Conservation (phyloP, 768 basidiomycete genomes). For the Naganishia randhawae region DNA sequence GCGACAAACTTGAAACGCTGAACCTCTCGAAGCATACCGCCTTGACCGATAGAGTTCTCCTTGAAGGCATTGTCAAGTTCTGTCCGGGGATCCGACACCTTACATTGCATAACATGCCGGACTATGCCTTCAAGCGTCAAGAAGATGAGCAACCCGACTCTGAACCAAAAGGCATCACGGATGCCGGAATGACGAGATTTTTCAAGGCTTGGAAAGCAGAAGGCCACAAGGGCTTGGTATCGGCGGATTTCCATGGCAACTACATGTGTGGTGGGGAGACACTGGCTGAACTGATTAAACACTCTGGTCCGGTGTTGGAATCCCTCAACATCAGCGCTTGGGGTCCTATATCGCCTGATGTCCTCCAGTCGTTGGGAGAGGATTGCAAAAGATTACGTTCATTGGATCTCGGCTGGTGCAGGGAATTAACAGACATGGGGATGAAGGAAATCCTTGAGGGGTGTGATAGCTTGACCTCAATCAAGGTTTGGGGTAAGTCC, state of each 20-base stretch:
- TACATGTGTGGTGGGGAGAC: constrained; percentile 57
- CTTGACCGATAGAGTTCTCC: constrained; percentile 58
- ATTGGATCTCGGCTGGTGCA: constrained; percentile 81
- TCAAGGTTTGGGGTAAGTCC: constrained; percentile 56
- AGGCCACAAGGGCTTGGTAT: constrained; percentile 37
- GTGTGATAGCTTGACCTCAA: constrained; percentile 52
- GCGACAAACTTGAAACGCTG: constrained; percentile 60
- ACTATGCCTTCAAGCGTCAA: constrained; percentile 36
- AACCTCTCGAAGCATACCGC: constrained; percentile 67
- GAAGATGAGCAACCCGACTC: constrained; percentile 15
- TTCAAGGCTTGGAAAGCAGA: constrained; percentile 60
- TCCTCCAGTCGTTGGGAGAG: constrained; percentile 51
- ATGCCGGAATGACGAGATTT: constrained; percentile 65
- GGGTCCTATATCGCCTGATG: constrained; percentile 60
- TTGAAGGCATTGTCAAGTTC: constrained; percentile 60
- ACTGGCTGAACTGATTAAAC: constrained; percentile 62
- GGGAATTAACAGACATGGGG: constrained; percentile 75
- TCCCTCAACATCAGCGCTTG: constrained; percentile 72
- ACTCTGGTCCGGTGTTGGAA: constrained; percentile 62
- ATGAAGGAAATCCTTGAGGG: constrained; percentile 64
- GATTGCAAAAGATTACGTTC: constrained; percentile 55
- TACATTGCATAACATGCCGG: constrained; percentile 58
- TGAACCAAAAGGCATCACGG: constrained; percentile 56
- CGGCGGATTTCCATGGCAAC: constrained; percentile 65
- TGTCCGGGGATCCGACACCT: constrained; percentile 58